Percentiles rank a stretch among this genome's conserved stretches.
phyloP scores from a whole-genome alignment of 2,329 filamentous ascomycete genomes.

The Fusarium nodosum region DNA sequence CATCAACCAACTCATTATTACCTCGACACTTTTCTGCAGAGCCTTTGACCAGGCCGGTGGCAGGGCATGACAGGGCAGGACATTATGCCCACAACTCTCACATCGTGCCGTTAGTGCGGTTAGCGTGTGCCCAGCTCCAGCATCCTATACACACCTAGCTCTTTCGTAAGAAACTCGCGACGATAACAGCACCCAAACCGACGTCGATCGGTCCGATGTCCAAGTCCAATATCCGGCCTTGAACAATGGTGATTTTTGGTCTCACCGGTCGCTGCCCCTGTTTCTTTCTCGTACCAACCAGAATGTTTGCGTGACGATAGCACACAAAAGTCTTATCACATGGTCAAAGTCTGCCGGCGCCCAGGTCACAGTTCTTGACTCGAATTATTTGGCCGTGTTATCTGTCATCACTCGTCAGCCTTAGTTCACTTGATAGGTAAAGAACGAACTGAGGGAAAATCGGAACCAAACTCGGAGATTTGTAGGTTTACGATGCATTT shows the following conservation, averaged over 20 bases:
- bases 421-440: slow-evolving; percentile 30
- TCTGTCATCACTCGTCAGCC: slow-evolving; percentile 42
- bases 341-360: slow-evolving; percentile 27
- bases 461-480: slow-evolving; percentile 7
- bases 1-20: neutral
- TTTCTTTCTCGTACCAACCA: slow-evolving; percentile 48
- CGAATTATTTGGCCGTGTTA: slow-evolving; percentile 1
- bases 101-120: slow-evolving; percentile 30
- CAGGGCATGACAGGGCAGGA: neutral
- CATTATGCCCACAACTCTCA: slow-evolving; percentile 12
- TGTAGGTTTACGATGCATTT: slow-evolving; percentile 30
- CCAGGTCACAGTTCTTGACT: slow-evolving; percentile 17
- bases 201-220: slow-evolving; percentile 44
- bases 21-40: slow-evolving; percentile 17
- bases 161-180: slow-evolving; percentile 19
- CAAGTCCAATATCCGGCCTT: slow-evolving; percentile 21
- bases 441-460: slow-evolving; percentile 10
- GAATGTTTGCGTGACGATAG: slow-evolving; percentile 47
- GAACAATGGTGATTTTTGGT: slow-evolving; percentile 40
- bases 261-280: slow-evolving; percentile 50
- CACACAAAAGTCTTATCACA: slow-evolving; percentile 46
- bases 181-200: slow-evolving; percentile 27
- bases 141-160: slow-evolving; percentile 13
- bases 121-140: slow-evolving; percentile 25
- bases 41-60: slow-evolving; percentile 12